These are phyloP conservation scores for Tricholoma saponaceum DNA, from an alignment of 768 basidiomycete species.

Conservation along the genomic window DNA sequence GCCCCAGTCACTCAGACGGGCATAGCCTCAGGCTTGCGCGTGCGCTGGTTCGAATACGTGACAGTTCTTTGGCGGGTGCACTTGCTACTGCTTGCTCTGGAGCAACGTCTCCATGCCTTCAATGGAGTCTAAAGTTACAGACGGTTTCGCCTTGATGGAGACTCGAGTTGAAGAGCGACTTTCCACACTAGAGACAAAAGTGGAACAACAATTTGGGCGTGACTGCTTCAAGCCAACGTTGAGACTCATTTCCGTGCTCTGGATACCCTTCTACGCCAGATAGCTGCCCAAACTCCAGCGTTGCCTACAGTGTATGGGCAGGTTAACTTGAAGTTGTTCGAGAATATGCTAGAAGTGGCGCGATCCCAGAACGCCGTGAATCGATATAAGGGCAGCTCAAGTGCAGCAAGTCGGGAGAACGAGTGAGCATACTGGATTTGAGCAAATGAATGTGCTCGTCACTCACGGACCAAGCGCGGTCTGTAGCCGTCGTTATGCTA, in stretches of 20 bases:
- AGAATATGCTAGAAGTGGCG: slow-evolving; percentile 10
- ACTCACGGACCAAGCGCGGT: too few relatives aligned
- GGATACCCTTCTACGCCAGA: slow-evolving; percentile 19
- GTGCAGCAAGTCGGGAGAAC: too few relatives aligned
- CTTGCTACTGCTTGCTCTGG: slow-evolving; percentile 20
- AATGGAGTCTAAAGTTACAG: slow-evolving; percentile 26
- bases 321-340: too few relatives aligned
- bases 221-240: slow-evolving; percentile 11
- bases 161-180: slow-evolving; percentile 23
- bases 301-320: slow-evolving; percentile 25
- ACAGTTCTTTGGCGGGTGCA: slow-evolving; percentile 15
- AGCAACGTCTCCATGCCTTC: slow-evolving; percentile 23
- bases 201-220: slow-evolving; percentile 12
- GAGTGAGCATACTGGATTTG: background rate
- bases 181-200: slow-evolving; percentile 20
- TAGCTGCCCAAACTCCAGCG: slow-evolving; percentile 23
- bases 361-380: slow-evolving; percentile 1
- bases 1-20: slow-evolving; percentile 6
- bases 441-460: too few relatives aligned
- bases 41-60: slow-evolving; percentile 25
- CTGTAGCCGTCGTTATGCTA: too few relatives aligned
- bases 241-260: slow-evolving; percentile 18
- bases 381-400: background rate
- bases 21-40: slow-evolving; percentile 17
- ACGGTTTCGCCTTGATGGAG: slow-evolving; percentile 22